Base-by-base conservation (phyloP, 768 basidiomycete species). In the Daedaleopsis nitida region DNA sequence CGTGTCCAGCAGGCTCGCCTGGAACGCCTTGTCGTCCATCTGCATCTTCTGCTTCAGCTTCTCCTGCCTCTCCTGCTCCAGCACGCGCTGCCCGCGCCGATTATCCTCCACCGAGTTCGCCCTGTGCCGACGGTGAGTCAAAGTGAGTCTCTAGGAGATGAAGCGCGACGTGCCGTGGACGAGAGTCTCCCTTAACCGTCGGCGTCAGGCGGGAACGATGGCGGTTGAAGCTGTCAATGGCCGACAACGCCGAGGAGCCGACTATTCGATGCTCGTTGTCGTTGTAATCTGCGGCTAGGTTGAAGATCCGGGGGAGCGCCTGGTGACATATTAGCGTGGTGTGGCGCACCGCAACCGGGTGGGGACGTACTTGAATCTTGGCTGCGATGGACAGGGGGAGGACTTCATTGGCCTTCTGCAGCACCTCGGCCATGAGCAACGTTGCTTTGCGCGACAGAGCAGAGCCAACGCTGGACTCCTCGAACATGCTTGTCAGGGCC, bases 1-100 rank as follows among this genome's bases (percentile, higher is more conserved):
- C 2, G 94, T 93, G 67, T 97, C 94, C 21, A 95, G 80, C 52
- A 99, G 78, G 43, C 81, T 83, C 5, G 87, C 79, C 69, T 96
- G 93, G 75, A 98, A 99, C 5, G 89, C 84, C 72, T 83, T 88
- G 73, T 98, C 97, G 71, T 99, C 97, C 86, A 98, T 92, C 75
- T 94, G 91, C 83, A 97, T 86, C 61, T 89, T 91, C 70, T 91
- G 83, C 71, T 94, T 93, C 56, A 97, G 80, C 74, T 92, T 95
- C 24, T 85, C 88, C 68, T 94, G 80, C 74, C 92, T 95, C 24
- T 85, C 88, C 68, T 94, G 91, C 67, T 97, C 94, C 2, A 96
- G 89, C 66, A 94, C 93, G 62, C 92, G 81, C 74, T 97, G 96
- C 13, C 92, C 92, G 49, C 94, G 83, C 34, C 91, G 85, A 2